Evolutionary conservation across 257 asterid species (phyloP).

Genomic region (Nyctanthes arbortristis): DNA sequence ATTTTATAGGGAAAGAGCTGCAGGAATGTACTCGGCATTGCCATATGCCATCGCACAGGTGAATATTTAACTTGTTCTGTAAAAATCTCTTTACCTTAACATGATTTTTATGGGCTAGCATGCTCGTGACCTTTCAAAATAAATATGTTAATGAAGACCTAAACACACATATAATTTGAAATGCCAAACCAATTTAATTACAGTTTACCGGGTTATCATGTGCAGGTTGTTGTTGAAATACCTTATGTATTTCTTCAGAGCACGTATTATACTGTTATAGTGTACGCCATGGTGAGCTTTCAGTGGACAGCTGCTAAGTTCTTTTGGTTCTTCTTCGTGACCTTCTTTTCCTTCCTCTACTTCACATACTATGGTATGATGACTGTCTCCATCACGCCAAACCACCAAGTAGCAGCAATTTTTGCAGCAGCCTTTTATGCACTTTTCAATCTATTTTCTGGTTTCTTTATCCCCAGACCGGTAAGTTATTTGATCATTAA

Average conservation of each 20-base stretch:
- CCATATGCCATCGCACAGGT: constrained; percentile 75
- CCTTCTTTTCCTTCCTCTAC: constrained; percentile 56
- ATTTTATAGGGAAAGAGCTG: constrained; percentile 60
- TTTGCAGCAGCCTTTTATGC: constrained; percentile 48
- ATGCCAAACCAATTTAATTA: not conserved
- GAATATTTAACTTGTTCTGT: constrained; percentile 1
- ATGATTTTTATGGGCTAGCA: not conserved
- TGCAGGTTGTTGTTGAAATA: constrained; percentile 52
- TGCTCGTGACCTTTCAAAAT: not conserved
- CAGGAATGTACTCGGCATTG: constrained; percentile 60
- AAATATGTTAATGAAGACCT: not conserved
- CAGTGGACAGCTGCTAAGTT: constrained; percentile 51
- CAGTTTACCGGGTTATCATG: constrained; percentile 6
- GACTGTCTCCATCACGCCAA: constrained; percentile 59
- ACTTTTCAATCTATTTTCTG: constrained; percentile 65
- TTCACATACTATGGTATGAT: constrained; percentile 67
- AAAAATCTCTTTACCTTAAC: not conserved
- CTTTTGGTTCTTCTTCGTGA: constrained; percentile 57
- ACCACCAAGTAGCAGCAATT: constrained; percentile 54
- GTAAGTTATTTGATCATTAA: constrained; percentile 32
- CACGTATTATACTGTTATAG: constrained; percentile 44
- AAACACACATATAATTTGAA: not conserved
- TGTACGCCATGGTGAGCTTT: constrained; percentile 53
- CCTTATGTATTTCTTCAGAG: constrained; percentile 55
- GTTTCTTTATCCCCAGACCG: constrained; percentile 64